Base-by-base conservation (phyloP, 2,329 filamentous ascomycete genomes). In the Botrytis squamosa region DNA sequence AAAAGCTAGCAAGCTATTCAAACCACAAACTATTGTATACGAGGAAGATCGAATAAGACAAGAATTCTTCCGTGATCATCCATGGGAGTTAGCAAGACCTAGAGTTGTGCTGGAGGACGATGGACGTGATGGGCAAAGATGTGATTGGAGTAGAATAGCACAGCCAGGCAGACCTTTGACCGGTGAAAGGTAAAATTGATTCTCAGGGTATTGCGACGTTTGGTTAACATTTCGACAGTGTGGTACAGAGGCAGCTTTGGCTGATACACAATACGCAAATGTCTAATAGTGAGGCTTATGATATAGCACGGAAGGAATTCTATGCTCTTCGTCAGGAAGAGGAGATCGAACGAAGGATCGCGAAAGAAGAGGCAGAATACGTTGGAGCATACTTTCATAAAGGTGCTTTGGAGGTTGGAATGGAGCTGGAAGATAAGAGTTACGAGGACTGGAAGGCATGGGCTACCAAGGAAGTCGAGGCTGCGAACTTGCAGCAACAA, bases 81-180 rank as follows among this genome's bases (percentile, higher is more conserved):
- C 96, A 8, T 99, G 96, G 96, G 96, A 99, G 84, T 85, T 99
- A 80, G 96, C 96, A 29, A 88, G 95, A 76, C 96, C 96, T 72
- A 88, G 93, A 78, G 87, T 97, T 74, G 86, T 99, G 65, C 84
- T 98, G 16, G 96, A 99, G 84, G 86, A 90, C 78, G 92, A 95
- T 80, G 96, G 96, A 71, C 92, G 92, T 81, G 95, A 99, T 80
- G 86, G 89, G 70, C 89, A 91, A 81, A 86, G 84, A 72, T 90
- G 90, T 79, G 90, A 98, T 82, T 98, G 95, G 95, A 92, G 91
- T 78, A 90, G 83, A 79, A 38, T 97, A 78, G 85, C 87, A 78
- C 96, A 98, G 84, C 88, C 86, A 9, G 92, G 91, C 52, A 90
- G 94, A 82, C 88, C 88, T 57, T 82, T 98, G 78, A 92, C 93